Evolutionary conservation across 352 stramenopile genomes (phyloP), one percentile per base, ranked within the genome.

Genomic region (Pythium periplocum): DNA sequence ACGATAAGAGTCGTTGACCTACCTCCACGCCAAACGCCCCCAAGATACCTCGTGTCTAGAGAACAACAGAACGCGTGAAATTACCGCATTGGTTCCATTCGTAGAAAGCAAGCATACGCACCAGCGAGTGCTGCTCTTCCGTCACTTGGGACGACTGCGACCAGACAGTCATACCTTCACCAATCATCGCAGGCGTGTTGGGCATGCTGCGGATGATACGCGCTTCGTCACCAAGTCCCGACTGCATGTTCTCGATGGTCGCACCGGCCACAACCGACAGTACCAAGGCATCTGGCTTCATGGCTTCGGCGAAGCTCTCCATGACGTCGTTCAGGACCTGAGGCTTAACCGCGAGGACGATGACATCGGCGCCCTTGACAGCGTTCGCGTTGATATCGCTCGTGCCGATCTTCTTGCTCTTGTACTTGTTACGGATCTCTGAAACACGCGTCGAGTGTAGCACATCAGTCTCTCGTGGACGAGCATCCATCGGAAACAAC

Each of bases 161-260:
- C 95, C 94, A 98, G 6, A 98, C 95, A 0, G 95, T 98, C 60
- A 98, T 96, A 48, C 95, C 94, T 60, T 97, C 72, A 60, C 90
- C 87, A 38, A 98, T 97, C 74, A 90, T 96, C 30, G 92, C 92
- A 3, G 95, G 95, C 5, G 95, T 98, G 66, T 98, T 98, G 2
- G 95, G 95, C 95, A 98, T 98, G 44, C 69, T 91, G 32, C 94
- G 86, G 44, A 97, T 96, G 59, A 98, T 68, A 35, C 69, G 79
- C 10, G 83, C 90, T 34, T 82, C 55, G 11, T 83, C 60, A 1
- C 86, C 78, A 5, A 85, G 64, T 10, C 76, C 66, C 0, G 57
- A 52, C 39, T 93, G 77, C 54, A 94, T 73, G 11, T 69, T 65
- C n/a, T 86, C 71, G 46, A 96, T 90, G 9, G 79, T 90, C 12